A percentile compares a stretch with the other conserved stretches of the same genome.
phyloP scores from a whole-genome alignment of 352 stramenopile genomes.

The Thalassiosira oceanica region DNA sequence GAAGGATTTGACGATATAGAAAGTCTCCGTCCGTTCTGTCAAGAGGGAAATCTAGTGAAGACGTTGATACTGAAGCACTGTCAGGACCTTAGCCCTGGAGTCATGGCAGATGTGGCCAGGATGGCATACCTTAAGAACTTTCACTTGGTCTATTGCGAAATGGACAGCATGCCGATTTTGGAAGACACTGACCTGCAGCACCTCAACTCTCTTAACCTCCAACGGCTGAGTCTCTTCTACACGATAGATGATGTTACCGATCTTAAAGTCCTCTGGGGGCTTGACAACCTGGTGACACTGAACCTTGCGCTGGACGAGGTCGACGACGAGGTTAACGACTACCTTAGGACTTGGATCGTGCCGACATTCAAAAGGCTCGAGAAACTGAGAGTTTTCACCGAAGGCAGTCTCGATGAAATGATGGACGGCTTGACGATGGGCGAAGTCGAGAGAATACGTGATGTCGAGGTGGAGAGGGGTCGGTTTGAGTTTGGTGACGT shows the following conservation, averaged over 20 bases:
- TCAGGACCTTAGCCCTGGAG: conserved; percentile 35
- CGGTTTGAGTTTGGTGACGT: conserved; percentile 31
- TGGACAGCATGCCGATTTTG: conserved; percentile 29
- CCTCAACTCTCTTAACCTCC: conserved; percentile 25
- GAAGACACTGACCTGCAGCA: conserved; percentile 16
- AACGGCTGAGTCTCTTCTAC: conserved; percentile 39
- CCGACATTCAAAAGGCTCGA: conserved; percentile 16
- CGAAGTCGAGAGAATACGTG: no score
- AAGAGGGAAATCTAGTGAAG: conserved; percentile 2
- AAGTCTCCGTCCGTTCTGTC: conserved; percentile 21
- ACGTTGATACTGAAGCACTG: conserved; percentile 36
- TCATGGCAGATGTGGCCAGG: conserved; percentile 14
- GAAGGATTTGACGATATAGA: conserved; percentile 44
- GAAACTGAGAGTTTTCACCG: conserved; percentile 39
- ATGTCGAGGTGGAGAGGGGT: conserved; percentile 32
- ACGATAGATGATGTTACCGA: conserved; percentile 25
- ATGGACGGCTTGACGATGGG: background rate
- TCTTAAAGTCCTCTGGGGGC: conserved; percentile 18
- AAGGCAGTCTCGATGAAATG: conserved; percentile 13
- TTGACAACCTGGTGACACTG: conserved; percentile 30
- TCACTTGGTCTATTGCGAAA: conserved; percentile 28
- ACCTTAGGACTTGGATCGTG: conserved; percentile 19
- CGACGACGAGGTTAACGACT: conserved; percentile 19
- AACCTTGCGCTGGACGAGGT: conserved; percentile 37
- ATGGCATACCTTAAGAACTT: conserved; percentile 34